Percentiles rank a stretch among this genome's conserved stretches.
Conservation (phyloP, 768 basidiomycete species). For the Cubamyces lactineus region DNA sequence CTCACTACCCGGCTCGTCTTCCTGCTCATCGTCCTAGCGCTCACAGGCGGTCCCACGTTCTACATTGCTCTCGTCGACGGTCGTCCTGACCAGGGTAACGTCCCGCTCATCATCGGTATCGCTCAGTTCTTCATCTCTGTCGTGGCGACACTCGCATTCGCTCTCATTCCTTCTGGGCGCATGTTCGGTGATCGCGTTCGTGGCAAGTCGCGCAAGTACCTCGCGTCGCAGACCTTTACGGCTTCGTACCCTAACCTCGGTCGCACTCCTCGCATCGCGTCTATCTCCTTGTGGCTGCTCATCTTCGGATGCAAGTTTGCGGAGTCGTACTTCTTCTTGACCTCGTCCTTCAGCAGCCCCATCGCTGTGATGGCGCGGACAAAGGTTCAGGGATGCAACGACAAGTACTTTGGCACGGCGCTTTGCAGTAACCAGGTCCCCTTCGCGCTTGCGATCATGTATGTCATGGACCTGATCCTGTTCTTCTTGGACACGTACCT, state of each 20-base stretch:
- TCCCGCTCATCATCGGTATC: conserved; percentile 90
- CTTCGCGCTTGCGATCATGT: conserved; percentile 97
- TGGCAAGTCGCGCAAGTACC: conserved; percentile 95
- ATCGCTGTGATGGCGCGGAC: conserved; percentile 97
- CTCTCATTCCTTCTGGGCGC: conserved; percentile 89
- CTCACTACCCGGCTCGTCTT: conserved; percentile 92
- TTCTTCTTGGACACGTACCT: conserved; percentile 99
- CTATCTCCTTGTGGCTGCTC: conserved; percentile 86
- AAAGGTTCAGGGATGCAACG: conserved; percentile 87
- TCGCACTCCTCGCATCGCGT: conserved; percentile 75
- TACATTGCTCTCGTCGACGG: conserved; percentile 89
- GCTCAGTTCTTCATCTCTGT: conserved; percentile 94
- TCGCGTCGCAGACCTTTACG: conserved; percentile 99
- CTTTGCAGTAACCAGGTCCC: conserved; percentile 92
- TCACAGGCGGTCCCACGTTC: conserved; percentile 92
- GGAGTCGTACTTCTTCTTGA: conserved; percentile 98
- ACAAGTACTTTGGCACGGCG: conserved; percentile 76
- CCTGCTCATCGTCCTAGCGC: conserved; percentile 87
- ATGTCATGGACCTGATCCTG: conserved; percentile 94
- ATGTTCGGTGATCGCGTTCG: conserved; percentile 99
- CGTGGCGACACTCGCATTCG: conserved; percentile 80
- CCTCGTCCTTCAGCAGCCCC: conserved; percentile 94
- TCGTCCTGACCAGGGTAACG: conserved; percentile 54
- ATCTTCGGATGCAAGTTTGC: conserved; percentile 96
- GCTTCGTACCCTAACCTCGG: conserved; percentile 90